phyloP scores from a whole-genome alignment of 768 basidiomycete species.

The Hypholoma sublateritium region DNA sequence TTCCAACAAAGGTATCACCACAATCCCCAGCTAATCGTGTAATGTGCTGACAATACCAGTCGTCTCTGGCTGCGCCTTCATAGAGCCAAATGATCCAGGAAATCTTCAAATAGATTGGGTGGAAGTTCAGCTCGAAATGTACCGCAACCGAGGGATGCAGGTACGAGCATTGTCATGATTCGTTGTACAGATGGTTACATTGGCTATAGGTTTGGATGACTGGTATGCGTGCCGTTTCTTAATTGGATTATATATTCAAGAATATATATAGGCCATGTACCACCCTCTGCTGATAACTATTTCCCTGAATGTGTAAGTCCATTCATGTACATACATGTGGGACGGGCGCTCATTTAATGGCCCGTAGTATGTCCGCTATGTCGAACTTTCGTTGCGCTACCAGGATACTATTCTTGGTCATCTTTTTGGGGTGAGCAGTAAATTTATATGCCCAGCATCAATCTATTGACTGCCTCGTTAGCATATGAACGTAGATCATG shows the following conservation, averaged over 20 bases:
- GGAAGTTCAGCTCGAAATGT: slow-evolving; percentile 75
- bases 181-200: slow-evolving; percentile 13
- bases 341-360: slow-evolving; percentile 13
- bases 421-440: slow-evolving; percentile 64
- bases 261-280: slow-evolving; percentile 70
- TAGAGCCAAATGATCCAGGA: slow-evolving; percentile 75
- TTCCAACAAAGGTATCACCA: slow-evolving; percentile 70
- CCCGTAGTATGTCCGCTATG: slow-evolving; percentile 61
- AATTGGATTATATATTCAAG: slow-evolving; percentile 20
- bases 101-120: slow-evolving; percentile 90
- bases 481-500: slow-evolving; percentile 88
- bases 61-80: slow-evolving; percentile 70
- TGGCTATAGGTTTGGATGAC: slow-evolving; percentile 26
- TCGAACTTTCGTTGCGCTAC: slow-evolving; percentile 74
- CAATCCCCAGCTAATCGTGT: neutral
- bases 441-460: neutral
- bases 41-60: slow-evolving; percentile 40
- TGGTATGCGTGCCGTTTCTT: slow-evolving; percentile 41
- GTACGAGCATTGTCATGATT: slow-evolving; percentile 34
- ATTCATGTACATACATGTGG: neutral
- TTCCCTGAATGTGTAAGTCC: slow-evolving; percentile 80
- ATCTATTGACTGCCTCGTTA: slow-evolving; percentile 26
- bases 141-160: slow-evolving; percentile 72
- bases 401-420: slow-evolving; percentile 90
- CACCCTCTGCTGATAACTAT: slow-evolving; percentile 77